Base-by-base conservation (phyloP, 345 rosid species). In the Excoecaria cochinchinensis region DNA sequence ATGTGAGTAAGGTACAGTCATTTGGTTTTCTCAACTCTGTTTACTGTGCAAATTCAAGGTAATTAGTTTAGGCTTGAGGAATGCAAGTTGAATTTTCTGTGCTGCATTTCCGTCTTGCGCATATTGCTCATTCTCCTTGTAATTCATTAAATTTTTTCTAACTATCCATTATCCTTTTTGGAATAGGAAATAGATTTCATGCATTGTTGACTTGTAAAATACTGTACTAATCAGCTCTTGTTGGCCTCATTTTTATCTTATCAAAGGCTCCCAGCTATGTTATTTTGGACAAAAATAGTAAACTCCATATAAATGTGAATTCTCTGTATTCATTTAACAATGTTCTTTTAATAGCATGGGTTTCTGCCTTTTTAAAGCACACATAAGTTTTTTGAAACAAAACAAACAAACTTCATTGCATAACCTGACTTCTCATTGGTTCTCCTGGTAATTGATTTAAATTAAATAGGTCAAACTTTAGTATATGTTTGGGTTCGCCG, bases 91-190 rank as follows among this genome's bases (percentile, higher is more conserved):
- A 64, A 57, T 74, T 77, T 79, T 77, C 74, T n/a, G 51, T 39
- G 77, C 76, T 48, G 60, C 77, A 47, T 60, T 71, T 76, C 74
- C 76, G 67, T 70, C 79, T 61, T 51, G 63, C 66, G 82, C 81
- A 73, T 76, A 85, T 82, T 75, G 77, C 75, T 83, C 74, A 61
- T 71, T 69, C 59, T 82, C 78, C 83, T 76, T 76, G 80, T 80
- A 69, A 82, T 85, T 86, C 86, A 72, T 86, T 85, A 72, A 31
- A 77, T 84, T 87, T 79, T 72, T 86, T 84, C 78, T 44, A 55
- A 36, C 31, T 21, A 60, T 58, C 58, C 15, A 62, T 77, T 47
- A 40, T 62, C 72, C 55, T 73, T 59, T 66, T 70, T n/a, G n/a
- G 78, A 76, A 71, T 61, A 68, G 84, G 70, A 72, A 50, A 52